Percentiles rank a stretch among this genome's conserved stretches.
Conservation (phyloP, 139 green algal genomes). For the Raphidocelis subcapitata region DNA sequence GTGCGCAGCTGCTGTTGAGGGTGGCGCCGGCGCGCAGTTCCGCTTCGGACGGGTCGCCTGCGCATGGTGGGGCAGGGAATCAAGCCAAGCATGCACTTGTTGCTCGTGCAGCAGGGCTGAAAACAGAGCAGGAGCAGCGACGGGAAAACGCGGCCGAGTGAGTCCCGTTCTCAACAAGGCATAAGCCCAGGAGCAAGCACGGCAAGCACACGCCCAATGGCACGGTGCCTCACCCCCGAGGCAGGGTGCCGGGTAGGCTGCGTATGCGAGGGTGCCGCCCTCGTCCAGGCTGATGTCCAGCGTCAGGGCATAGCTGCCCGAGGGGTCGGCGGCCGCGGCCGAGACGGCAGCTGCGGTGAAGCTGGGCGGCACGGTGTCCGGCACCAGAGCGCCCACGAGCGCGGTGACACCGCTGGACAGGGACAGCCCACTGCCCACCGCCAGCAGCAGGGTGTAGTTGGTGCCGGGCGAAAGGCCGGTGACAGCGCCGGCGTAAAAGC, state of each 20-base stretch:
- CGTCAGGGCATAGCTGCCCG: constrained; percentile 18
- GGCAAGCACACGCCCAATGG: not conserved
- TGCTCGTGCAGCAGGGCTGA: not conserved
- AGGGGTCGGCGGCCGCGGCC: no score
- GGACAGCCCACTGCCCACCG: constrained; percentile 21
- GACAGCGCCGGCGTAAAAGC: constrained; percentile 1
- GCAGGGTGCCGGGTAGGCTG: constrained; percentile 35
- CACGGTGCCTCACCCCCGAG: constrained; percentile 17
- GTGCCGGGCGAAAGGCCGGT: constrained; percentile 26
- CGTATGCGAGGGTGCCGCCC: constrained; percentile 26
- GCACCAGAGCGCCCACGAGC: constrained; percentile 36
- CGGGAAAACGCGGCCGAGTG: not conserved
- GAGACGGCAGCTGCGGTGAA: constrained; percentile 32
- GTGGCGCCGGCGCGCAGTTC: constrained; percentile 5
- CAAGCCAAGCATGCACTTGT: not conserved
- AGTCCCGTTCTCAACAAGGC: not conserved
- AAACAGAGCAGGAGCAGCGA: not conserved
- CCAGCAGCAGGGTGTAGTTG: constrained; percentile 41
- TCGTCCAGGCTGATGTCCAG: constrained; percentile 37
- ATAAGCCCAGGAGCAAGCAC: not conserved
- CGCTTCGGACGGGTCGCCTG: constrained; percentile 14
- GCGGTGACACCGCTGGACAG: constrained; percentile 29
- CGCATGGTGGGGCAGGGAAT: not conserved
- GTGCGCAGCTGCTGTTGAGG: constrained; percentile 5
- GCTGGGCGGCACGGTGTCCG: constrained; percentile 33